Conservation (phyloP, 2,329 filamentous ascomycete genomes). For the Berkeleyomyces rouxiae region DNA sequence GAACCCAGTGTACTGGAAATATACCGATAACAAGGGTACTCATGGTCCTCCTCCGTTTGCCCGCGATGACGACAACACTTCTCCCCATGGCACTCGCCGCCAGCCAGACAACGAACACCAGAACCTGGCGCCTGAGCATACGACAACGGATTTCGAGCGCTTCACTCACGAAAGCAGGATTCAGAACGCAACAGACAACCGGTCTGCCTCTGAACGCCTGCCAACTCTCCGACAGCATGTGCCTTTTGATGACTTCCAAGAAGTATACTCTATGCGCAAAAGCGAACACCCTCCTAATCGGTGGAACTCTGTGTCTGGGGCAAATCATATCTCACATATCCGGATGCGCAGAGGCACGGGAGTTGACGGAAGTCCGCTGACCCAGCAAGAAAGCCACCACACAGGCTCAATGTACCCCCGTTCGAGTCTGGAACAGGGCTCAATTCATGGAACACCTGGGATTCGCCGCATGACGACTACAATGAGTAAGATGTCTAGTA, state of each 20-base stretch:
- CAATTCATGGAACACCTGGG: background rate
- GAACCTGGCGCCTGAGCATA: background rate
- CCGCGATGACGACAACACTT: slow-evolving; percentile 4
- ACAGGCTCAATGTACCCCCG: slow-evolving; percentile 9
- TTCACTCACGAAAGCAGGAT: background rate
- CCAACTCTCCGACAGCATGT: slow-evolving; percentile 11
- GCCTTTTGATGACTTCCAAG: slow-evolving; percentile 26
- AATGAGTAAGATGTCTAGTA: slow-evolving; percentile 13
- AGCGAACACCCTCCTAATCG: background rate
- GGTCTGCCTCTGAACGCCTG: slow-evolving; percentile 8
- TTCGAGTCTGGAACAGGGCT: slow-evolving; percentile 9
- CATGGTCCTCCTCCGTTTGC: background rate
- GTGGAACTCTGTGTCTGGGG: slow-evolving; percentile 8
- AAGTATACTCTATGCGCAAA: slow-evolving; percentile 22
- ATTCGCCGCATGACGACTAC: slow-evolving; percentile 12
- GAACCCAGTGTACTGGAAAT: slow-evolving; percentile 43
- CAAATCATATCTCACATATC: slow-evolving; percentile 4
- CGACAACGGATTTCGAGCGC: background rate
- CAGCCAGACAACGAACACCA: background rate
- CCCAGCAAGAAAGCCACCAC: slow-evolving; percentile 10
- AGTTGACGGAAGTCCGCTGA: slow-evolving; percentile 6
- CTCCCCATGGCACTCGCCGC: slow-evolving; percentile 2
- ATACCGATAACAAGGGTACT: slow-evolving; percentile 14
- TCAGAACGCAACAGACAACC: slow-evolving; percentile 3
- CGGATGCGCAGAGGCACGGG: slow-evolving; percentile 6